Evolutionary conservation across 805 yeast species (phyloP).

Genomic region (Myxozyma udenii): DNA sequence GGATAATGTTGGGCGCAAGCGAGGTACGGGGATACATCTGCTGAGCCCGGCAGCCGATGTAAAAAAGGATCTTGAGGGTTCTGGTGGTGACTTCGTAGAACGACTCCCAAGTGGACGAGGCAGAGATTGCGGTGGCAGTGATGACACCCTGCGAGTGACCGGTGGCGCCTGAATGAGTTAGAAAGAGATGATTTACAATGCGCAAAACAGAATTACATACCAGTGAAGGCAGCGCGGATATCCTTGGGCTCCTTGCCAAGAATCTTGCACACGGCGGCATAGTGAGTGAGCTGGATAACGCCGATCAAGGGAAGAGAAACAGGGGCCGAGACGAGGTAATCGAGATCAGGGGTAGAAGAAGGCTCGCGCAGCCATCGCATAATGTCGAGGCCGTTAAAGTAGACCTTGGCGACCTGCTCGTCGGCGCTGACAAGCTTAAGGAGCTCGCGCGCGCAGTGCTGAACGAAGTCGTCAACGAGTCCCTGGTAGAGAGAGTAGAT

Average conservation of each 20-base stretch:
- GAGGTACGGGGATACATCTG: constrained; percentile 90
- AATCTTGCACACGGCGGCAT: constrained; percentile 78
- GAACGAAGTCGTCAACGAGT: constrained; percentile 66
- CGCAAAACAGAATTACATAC: constrained; percentile 1
- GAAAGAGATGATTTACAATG: neutral
- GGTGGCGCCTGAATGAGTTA: constrained; percentile 38
- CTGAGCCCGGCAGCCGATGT: constrained; percentile 88
- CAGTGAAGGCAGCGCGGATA: constrained; percentile 56
- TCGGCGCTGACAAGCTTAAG: constrained; percentile 64
- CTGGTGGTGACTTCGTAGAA: constrained; percentile 69
- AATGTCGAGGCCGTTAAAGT: constrained; percentile 89
- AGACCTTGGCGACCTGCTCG: constrained; percentile 77
- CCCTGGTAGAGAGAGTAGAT: constrained; percentile 74
- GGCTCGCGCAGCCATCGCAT: constrained; percentile 82
- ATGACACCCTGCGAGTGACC: constrained; percentile 59
- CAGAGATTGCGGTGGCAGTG: constrained; percentile 86
- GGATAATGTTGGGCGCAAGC: constrained; percentile 86
- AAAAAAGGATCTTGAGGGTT: constrained; percentile 82
- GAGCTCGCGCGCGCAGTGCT: constrained; percentile 65
- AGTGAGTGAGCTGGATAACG: constrained; percentile 91
- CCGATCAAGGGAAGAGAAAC: constrained; percentile 97
- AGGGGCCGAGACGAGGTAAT: constrained; percentile 85
- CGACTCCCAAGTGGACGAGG: constrained; percentile 78
- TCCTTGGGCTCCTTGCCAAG: constrained; percentile 89
- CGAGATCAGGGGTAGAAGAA: constrained; percentile 82